Evolutionary conservation across 2,329 filamentous ascomycete genomes (phyloP).

Genomic region (Esteya vermicola): DNA sequence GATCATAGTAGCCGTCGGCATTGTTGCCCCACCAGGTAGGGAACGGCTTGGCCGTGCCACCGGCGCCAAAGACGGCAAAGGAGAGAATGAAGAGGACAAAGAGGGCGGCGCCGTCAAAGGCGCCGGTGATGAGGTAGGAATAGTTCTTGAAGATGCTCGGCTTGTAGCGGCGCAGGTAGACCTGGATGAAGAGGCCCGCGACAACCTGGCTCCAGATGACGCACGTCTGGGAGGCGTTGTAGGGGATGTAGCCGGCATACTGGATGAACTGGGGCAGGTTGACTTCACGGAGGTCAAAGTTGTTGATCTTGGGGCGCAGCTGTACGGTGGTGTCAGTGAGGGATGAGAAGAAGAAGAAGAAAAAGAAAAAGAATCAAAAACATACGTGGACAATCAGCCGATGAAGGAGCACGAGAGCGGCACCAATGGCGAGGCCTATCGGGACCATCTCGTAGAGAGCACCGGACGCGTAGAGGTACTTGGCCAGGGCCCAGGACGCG

Average conservation of each 20-base stretch:
- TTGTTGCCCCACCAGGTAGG: constrained; percentile 43
- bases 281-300: constrained; percentile 26
- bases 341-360: not conserved
- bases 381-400: constrained; percentile 24
- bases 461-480: constrained; percentile 34
- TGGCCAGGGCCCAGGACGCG: constrained; percentile 34
- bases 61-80: constrained; percentile 40
- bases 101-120: constrained; percentile 35
- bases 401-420: constrained; percentile 27
- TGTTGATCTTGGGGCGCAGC: constrained; percentile 31
- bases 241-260: constrained; percentile 38
- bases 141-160: constrained; percentile 39
- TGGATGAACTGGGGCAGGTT: constrained; percentile 41
- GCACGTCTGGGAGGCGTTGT: constrained; percentile 40
- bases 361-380: not conserved
- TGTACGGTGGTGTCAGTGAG: constrained; percentile 10
- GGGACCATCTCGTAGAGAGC: constrained; percentile 31
- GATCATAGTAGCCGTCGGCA: constrained; percentile 29
- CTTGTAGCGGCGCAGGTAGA: constrained; percentile 35
- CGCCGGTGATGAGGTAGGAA: constrained; percentile 36
- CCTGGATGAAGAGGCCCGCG: constrained; percentile 32
- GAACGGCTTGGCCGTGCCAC: constrained; percentile 24
- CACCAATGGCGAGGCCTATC: constrained; percentile 33
- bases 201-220: constrained; percentile 32
- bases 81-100: constrained; percentile 36